Base-by-base conservation (phyloP, 176 grass and related monocot species). In the Poa pratensis region DNA sequence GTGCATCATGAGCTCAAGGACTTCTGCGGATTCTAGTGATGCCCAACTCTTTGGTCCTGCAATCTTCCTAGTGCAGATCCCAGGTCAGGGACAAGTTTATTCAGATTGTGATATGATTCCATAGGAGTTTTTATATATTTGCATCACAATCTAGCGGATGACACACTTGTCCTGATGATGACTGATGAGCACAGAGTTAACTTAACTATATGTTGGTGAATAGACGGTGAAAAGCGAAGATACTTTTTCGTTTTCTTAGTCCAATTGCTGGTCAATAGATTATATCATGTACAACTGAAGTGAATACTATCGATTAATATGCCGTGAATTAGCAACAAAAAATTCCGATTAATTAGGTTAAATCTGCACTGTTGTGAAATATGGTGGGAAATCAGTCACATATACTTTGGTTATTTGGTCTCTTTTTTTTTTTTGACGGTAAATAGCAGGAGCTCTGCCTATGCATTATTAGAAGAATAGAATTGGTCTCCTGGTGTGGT, bases 1-100 rank as follows among this genome's bases (percentile, higher is more conserved):
- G 80, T 93, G 66, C 90, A 82, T 7, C 54, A 59, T 3, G 62
- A 87, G 6, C 83, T 94, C 35, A 43, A 78, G 32, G 69, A 93
- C 65, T 93, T 90, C 59, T 43, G 80, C 19, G 58, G 80, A 46
- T 87, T 87, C 57, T 83, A 43, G 39, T n/a, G 20, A 19, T 74
- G 19, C 40, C 9, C 7, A 43, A 43, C 24, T 51, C 62, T 35
- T 12, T 2, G 48, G 10, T 32, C 6, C 7, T 8, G 23, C 50
- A 35, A 10, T 11, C 23, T 65, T 69, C 4, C 45, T 64, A 43
- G 10, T 24, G 60, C 27, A 54, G 22, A 39, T 69, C 22, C 26
- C 28, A 62, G 23, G 2, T 75, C 69, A 65, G 13, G 14, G 19
- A 26, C 30, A 45, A 77, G 34, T 28, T 35, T 46, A 32, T 28